A percentile compares a stretch with the other conserved stretches of the same genome.
phyloP scores from a whole-genome alignment of 2,329 filamentous ascomycete genomes.

The Aureobasidium leucospermi region DNA sequence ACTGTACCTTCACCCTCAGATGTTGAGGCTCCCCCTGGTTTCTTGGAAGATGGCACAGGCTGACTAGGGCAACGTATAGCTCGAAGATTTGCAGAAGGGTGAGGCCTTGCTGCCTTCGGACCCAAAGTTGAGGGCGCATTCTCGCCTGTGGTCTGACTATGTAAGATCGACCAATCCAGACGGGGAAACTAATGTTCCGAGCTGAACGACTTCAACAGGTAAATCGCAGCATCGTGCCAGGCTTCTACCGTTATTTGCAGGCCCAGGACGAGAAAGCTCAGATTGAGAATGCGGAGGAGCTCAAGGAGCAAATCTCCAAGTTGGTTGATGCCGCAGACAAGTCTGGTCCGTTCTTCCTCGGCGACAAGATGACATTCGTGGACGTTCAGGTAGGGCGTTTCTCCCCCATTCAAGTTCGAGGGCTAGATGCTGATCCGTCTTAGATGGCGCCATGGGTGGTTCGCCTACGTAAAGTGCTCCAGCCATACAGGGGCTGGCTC shows the following conservation, averaged over 20 bases:
- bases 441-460: slow-evolving; percentile 70
- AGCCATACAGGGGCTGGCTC: slow-evolving; percentile 59
- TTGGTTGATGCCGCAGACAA: slow-evolving; percentile 50
- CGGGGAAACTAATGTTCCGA: slow-evolving; percentile 21
- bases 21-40: slow-evolving; percentile 33
- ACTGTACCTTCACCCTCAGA: slow-evolving; percentile 28
- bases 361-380: slow-evolving; percentile 53
- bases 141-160: slow-evolving; percentile 74
- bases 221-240: slow-evolving; percentile 59
- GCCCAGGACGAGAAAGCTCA: slow-evolving; percentile 55
- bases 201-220: not conserved
- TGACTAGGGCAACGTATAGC: slow-evolving; percentile 18
- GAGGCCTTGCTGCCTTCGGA: slow-evolving; percentile 57
- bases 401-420: not conserved
- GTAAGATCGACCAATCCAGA: slow-evolving; percentile 33
- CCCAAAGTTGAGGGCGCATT: slow-evolving; percentile 63
- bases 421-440: not conserved
- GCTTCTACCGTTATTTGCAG: slow-evolving; percentile 68
- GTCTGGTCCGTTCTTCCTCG: slow-evolving; percentile 63
- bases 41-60: not conserved
- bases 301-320: slow-evolving; percentile 59
- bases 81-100: slow-evolving; percentile 64
- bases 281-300: slow-evolving; percentile 49
- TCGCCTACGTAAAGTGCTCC: slow-evolving; percentile 58
- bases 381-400: slow-evolving; percentile 42